Base-by-base conservation (phyloP, 306 rosid genomes). In the Ochetophila trinervis region DNA sequence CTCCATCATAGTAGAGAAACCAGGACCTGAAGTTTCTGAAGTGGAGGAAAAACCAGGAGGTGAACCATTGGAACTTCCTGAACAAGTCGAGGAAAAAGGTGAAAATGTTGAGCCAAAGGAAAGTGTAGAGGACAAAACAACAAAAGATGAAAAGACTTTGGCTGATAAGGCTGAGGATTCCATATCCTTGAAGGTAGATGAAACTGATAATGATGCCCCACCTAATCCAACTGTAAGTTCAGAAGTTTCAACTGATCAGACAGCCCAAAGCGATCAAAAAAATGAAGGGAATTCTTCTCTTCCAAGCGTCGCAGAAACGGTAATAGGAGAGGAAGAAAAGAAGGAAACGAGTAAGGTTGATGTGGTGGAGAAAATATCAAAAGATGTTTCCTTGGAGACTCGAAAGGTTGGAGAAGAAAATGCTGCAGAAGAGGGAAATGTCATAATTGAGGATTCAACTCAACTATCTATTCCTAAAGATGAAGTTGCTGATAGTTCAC, bases 351-450 rank as follows among this genome's bases (percentile, higher is more conserved):
- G 65, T 37, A 67, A 62, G 67, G 57, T 68, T 37, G 72, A 62
- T 34, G 53, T 35, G 20, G 77, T 53, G 63, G 74, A 66, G 61
- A 81, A 48, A 66, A 56, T 49, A 47, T 45, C 78, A 52, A 76
- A 75, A 71, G 76, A 85, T 50, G 68, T 36, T 35, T 78, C 17
- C 68, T 66, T 82, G 54, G 79, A 84, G 53, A 49, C 52, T 23
- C 66, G 62, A 65, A 81, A 68, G 64, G 68, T 42, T 63, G 85
- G 63, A 40, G 80, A 74, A 74, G 76, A 66, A 57, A 63, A 67
- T 19, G 11, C 19, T 16, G 27, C 18, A 57, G 79, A 60, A 52
- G 56, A 66, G 61, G 68, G 36, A 45, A 50, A 53, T 54, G 63
- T 17, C 35, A 49, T 21, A 12, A 5, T 49, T 16, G 53, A 75